Conservation (phyloP, 495 filamentous ascomycete species). For the Acidomyces sp. region DNA sequence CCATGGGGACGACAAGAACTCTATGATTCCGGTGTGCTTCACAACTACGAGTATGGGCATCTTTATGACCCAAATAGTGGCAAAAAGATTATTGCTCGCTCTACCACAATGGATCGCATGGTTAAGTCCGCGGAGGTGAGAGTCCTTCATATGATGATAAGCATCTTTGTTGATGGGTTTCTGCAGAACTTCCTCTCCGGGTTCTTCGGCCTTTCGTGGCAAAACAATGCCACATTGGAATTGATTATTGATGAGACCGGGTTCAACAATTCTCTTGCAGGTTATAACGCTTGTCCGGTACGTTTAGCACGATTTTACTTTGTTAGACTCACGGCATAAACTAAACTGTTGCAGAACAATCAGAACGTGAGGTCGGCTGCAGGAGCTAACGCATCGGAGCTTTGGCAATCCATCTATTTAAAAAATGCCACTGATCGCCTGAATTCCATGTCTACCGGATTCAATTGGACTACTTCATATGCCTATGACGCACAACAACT, state of each 20-base stretch:
- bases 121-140: slow-evolving; percentile 34
- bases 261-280: slow-evolving; percentile 32
- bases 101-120: slow-evolving; percentile 45
- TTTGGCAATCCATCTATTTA: slow-evolving; percentile 36
- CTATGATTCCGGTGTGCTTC: slow-evolving; percentile 40
- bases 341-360: too few relatives aligned
- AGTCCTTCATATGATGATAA: too few relatives aligned
- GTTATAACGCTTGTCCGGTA: slow-evolving; percentile 32
- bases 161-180: too few relatives aligned
- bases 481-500: slow-evolving; percentile 43
- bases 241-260: slow-evolving; percentile 36
- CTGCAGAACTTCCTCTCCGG: slow-evolving; percentile 39
- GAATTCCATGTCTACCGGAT: slow-evolving; percentile 28
- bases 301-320: too few relatives aligned
- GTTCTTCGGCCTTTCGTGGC: slow-evolving; percentile 50
- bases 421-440: slow-evolving; percentile 37
- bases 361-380: slow-evolving; percentile 8
- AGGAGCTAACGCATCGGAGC: slow-evolving; percentile 25
- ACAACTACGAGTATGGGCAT: slow-evolving; percentile 48
- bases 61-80: slow-evolving; percentile 43
- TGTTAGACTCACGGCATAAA: too few relatives aligned
- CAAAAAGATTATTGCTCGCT: slow-evolving; percentile 48
- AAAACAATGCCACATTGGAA: slow-evolving; percentile 39
- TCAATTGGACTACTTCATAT: slow-evolving; percentile 40
- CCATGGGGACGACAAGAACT: slow-evolving; percentile 39